These are phyloP conservation scores for Gorgonomyces haynaldii DNA, from an alignment of 192 early-diverging fungal genomes.

Conservation along the genomic window DNA sequence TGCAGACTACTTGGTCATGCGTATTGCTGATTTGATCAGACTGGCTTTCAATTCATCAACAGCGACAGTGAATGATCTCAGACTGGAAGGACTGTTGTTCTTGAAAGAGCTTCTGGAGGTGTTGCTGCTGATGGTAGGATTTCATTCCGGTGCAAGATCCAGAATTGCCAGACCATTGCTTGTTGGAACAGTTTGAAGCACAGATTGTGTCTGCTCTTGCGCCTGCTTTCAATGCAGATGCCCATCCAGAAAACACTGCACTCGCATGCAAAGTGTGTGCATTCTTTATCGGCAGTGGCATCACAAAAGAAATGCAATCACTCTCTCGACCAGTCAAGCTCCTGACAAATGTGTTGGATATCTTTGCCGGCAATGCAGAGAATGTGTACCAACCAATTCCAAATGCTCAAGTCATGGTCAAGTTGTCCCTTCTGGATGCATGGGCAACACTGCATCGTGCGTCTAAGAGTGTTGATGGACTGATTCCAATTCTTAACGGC, in stretches of 20 bases:
- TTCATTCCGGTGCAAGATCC: constrained; percentile 76
- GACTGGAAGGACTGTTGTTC: constrained; percentile 66
- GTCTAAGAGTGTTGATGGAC: constrained; percentile 17
- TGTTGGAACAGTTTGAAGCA: constrained; percentile 88
- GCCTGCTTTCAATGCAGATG: constrained; percentile 67
- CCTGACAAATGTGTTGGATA: constrained; percentile 57
- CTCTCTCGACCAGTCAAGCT: constrained; percentile 59
- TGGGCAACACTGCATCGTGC: constrained; percentile 72
- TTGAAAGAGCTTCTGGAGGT: constrained; percentile 66
- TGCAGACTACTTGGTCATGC: constrained; percentile 61
- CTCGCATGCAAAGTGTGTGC: constrained; percentile 71
- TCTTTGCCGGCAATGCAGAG: constrained; percentile 50
- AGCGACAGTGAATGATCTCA: constrained; percentile 55
- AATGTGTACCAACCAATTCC: constrained; percentile 42
- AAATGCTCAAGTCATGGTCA: constrained; percentile 70
- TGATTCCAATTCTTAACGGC: constrained; percentile 6
- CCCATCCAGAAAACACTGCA: constrained; percentile 59
- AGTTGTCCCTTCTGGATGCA: constrained; percentile 60
- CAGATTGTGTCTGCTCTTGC: constrained; percentile 87
- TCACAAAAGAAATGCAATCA: constrained; percentile 66
- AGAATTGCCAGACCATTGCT: constrained; percentile 65
- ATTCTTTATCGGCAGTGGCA: constrained; percentile 76
- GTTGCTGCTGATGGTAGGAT: constrained; percentile 13
- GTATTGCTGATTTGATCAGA: constrained; percentile 75
- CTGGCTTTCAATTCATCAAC: constrained; percentile 85